A percentile compares a stretch with the other conserved stretches of the same genome.
phyloP scores from a whole-genome alignment of 495 filamentous ascomycete species.

The Aspergillus wentii region DNA sequence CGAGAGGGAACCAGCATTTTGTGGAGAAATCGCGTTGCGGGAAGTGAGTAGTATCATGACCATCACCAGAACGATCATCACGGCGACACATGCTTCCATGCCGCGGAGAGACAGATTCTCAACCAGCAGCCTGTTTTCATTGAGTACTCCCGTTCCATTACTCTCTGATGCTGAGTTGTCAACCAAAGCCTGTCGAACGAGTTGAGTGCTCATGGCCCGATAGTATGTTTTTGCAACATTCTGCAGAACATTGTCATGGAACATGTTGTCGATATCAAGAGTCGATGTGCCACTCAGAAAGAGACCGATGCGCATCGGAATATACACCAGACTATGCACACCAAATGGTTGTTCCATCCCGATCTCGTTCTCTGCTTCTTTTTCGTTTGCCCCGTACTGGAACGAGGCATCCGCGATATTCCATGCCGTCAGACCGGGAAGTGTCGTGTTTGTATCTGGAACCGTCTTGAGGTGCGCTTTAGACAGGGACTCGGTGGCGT shows the following conservation, averaged over 20 bases:
- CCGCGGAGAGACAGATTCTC: not conserved
- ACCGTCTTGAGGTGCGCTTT: not conserved
- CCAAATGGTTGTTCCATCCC: too few species aligned
- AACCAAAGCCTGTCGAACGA: slow-evolving; percentile 4
- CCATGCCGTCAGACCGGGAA: not conserved
- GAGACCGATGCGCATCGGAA: too few species aligned
- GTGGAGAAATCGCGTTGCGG: not conserved
- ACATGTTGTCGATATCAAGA: too few species aligned
- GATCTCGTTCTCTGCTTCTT: too few species aligned
- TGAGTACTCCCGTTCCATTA: not conserved
- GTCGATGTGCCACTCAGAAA: too few species aligned
- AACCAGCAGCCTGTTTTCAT: not conserved
- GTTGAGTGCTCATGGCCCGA: slow-evolving; percentile 7
- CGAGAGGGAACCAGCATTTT: not conserved
- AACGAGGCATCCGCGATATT: not conserved
- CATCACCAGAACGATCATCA: not conserved
- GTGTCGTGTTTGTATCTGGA: not conserved
- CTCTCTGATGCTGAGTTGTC: not conserved
- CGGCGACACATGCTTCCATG: not conserved
- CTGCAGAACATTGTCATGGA: not conserved
- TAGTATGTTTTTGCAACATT: slow-evolving; percentile 3
- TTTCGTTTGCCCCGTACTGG: too few species aligned
- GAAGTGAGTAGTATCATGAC: not conserved
- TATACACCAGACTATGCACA: too few species aligned
- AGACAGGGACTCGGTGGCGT: slow-evolving; percentile 2